Conservation (phyloP, 78 protist genomes). For the Dictyostelium citrinum region DNA sequence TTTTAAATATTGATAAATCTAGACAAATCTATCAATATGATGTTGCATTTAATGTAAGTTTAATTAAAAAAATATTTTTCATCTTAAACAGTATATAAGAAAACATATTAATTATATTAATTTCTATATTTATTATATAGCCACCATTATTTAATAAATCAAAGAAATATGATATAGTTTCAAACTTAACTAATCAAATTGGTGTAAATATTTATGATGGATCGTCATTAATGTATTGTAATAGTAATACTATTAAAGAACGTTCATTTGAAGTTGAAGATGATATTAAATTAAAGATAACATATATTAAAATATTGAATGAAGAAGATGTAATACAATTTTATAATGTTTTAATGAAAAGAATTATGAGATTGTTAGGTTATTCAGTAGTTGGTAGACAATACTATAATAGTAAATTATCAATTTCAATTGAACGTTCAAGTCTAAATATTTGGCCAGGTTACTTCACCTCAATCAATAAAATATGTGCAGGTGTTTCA, state of each 20-base stretch:
- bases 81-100: too few species aligned
- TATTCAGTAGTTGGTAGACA: constrained; percentile 17
- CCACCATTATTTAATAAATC: neutral
- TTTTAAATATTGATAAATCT: neutral
- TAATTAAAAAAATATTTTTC: too few species aligned
- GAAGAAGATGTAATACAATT: neutral
- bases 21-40: neutral
- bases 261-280: neutral
- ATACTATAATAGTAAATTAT: constrained; percentile 6
- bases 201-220: neutral
- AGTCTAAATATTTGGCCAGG: constrained; percentile 52
- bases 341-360: neutral
- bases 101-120: too few species aligned
- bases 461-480: neutral
- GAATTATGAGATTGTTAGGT: neutral
- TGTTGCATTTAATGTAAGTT: neutral
- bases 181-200: neutral
- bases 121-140: neutral
- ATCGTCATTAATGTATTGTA: neutral
- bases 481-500: neutral
- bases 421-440: neutral
- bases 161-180: neutral
- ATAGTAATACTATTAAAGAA: neutral
- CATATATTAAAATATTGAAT: neutral
- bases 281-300: neutral